Conservation (phyloP, 139 green algal species). For the Chlamydomonas schloesseri region DNA sequence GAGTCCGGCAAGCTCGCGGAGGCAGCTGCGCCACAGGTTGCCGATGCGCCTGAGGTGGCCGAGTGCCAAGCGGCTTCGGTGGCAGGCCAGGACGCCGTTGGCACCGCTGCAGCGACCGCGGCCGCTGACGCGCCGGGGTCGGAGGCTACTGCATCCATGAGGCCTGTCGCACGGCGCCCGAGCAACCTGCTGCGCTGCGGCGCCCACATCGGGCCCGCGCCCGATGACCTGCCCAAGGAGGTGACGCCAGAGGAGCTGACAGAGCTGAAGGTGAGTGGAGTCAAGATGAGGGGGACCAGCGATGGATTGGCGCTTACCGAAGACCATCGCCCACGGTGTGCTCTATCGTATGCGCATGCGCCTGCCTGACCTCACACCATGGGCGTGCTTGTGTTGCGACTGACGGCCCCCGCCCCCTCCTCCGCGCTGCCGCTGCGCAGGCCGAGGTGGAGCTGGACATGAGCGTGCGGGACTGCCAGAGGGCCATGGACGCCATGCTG, state of each 20-base stretch:
- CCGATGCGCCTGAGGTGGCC: not conserved
- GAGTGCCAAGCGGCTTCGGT: not conserved
- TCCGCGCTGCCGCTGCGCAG: no score
- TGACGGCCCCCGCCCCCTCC: no score
- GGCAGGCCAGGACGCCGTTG: not conserved
- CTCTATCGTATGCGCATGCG: no score
- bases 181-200: constrained; percentile 2
- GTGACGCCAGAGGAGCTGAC: not conserved
- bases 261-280: constrained; percentile 30
- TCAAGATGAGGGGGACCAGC: no score
- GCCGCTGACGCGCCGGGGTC: not conserved
- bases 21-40: not conserved
- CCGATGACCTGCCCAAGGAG: constrained; percentile 29
- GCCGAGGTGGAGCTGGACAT: constrained; percentile 16
- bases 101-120: not conserved
- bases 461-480: constrained; percentile 38
- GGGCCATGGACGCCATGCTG: constrained; percentile 44
- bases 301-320: no score
- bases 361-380: no score
- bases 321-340: no score
- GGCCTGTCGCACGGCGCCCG: not conserved
- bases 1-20: not conserved
- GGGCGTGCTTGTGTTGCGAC: no score
- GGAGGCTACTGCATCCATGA: not conserved
- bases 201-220: constrained; percentile 24